phyloP scores from a whole-genome alignment of 2,329 filamentous ascomycete genomes.

The Trichoderma endophyticum region DNA sequence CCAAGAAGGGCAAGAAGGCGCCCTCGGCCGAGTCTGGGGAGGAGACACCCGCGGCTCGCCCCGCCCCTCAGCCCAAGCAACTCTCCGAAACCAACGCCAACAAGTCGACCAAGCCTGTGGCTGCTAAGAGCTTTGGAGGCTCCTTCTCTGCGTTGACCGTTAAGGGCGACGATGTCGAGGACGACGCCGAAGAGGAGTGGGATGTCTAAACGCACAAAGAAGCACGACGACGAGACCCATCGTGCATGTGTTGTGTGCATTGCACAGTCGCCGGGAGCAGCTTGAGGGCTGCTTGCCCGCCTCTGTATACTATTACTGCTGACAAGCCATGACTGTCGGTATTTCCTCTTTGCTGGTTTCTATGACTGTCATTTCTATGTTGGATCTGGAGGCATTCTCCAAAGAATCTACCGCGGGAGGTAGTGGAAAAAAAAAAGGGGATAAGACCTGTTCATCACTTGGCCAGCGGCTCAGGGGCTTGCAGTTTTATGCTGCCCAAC shows the following conservation, averaged over 20 bases:
- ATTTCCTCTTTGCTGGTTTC: not conserved
- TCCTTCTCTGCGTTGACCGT: conserved; percentile 50
- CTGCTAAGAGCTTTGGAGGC: conserved; percentile 40
- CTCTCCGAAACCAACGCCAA: conserved; percentile 26
- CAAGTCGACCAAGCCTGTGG: conserved; percentile 30
- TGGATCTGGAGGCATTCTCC: not conserved
- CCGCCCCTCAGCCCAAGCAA: conserved; percentile 33
- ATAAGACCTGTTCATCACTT: not conserved
- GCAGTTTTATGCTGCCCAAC: not conserved
- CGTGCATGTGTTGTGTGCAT: not conserved
- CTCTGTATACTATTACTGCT: conserved; percentile 12
- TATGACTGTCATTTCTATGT: not conserved
- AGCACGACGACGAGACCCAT: not conserved
- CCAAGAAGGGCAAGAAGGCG: conserved; percentile 42
- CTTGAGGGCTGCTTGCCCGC: not conserved
- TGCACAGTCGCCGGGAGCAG: conserved; percentile 5
- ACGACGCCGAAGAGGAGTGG: conserved; percentile 49
- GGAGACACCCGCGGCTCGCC: conserved; percentile 30
- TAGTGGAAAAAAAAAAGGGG: not conserved
- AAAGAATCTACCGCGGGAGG: not conserved
- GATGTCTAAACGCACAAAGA: conserved; percentile 40
- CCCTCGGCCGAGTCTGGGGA: conserved; percentile 35
- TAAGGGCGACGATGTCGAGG: conserved; percentile 39
- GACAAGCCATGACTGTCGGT: not conserved
- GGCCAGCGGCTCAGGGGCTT: not conserved